Conservation (phyloP, 2,329 filamentous ascomycete genomes). For the Cryphonectria radicalis region DNA sequence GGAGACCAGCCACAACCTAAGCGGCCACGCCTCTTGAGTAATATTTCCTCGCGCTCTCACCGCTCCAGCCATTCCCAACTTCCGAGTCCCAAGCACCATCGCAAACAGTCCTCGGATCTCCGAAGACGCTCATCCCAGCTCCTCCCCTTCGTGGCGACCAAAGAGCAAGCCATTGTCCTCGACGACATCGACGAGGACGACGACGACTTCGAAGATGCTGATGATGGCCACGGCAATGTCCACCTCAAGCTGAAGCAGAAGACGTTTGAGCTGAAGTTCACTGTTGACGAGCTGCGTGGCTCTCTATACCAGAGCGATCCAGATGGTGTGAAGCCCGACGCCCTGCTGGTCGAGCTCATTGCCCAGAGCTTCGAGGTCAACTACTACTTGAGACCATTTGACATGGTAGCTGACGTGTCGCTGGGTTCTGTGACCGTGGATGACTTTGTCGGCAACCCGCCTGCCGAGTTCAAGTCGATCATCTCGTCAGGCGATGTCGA, state of each 20-base stretch:
- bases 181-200: conserved; percentile 74
- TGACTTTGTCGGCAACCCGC: conserved; percentile 89
- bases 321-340: conserved; percentile 74
- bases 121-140: conserved; percentile 72
- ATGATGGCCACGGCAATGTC: conserved; percentile 56
- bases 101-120: conserved; percentile 47
- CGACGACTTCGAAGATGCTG: conserved; percentile 69
- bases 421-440: conserved; percentile 87
- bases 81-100: conserved; percentile 37
- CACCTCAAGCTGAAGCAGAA: conserved; percentile 80
- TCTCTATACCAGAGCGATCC: conserved; percentile 88
- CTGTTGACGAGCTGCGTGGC: conserved; percentile 90
- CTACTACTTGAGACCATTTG: conserved; percentile 85
- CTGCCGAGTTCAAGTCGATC: conserved; percentile 94
- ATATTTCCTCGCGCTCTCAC: conserved; percentile 43
- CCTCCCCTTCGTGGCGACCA: conserved; percentile 60
- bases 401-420: conserved; percentile 91
- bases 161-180: conserved; percentile 75
- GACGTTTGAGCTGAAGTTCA: conserved; percentile 96
- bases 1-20: conserved; percentile 44
- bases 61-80: conserved; percentile 28
- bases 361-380: conserved; percentile 87
- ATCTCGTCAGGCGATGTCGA: conserved; percentile 79
- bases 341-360: conserved; percentile 86
- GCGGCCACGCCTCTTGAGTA: conserved; percentile 52